A percentile compares a stretch with the other conserved stretches of the same genome.
These are phyloP conservation scores for Alternaria arbusti DNA, from an alignment of 2,329 filamentous ascomycete species.

Conservation along the genomic window DNA sequence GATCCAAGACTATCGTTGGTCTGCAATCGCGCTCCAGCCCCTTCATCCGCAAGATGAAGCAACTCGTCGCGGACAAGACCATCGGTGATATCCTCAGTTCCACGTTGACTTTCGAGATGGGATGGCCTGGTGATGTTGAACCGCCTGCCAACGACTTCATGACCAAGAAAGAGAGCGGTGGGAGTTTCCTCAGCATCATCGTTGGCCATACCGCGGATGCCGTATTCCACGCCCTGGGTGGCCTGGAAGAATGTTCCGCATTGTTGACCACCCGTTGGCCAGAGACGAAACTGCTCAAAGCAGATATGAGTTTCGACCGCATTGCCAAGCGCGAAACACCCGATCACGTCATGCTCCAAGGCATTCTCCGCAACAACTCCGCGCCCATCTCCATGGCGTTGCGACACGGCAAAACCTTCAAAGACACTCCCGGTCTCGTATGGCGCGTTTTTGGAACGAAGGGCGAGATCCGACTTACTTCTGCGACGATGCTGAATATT, in stretches of 20 bases:
- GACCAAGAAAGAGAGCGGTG: background rate
- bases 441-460: background rate
- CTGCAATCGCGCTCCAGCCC: background rate
- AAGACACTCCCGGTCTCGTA: background rate
- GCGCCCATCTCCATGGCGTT: background rate
- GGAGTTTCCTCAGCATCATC: background rate
- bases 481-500: conserved; percentile 18
- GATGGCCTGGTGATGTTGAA: background rate
- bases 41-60: background rate
- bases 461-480: background rate
- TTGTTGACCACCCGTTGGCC: background rate
- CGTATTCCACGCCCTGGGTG: background rate
- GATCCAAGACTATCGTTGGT: background rate
- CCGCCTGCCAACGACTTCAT: background rate
- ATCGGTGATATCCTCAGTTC: background rate
- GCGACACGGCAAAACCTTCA: background rate
- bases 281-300: background rate
- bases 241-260: background rate
- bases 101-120: background rate
- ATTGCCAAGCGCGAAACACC: background rate
- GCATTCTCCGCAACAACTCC: background rate
- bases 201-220: background rate
- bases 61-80: background rate
- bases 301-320: background rate
- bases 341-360: background rate